These are phyloP conservation scores for Artemisia annua DNA, from an alignment of 129 eudicot genomes.

Conservation along the genomic window DNA sequence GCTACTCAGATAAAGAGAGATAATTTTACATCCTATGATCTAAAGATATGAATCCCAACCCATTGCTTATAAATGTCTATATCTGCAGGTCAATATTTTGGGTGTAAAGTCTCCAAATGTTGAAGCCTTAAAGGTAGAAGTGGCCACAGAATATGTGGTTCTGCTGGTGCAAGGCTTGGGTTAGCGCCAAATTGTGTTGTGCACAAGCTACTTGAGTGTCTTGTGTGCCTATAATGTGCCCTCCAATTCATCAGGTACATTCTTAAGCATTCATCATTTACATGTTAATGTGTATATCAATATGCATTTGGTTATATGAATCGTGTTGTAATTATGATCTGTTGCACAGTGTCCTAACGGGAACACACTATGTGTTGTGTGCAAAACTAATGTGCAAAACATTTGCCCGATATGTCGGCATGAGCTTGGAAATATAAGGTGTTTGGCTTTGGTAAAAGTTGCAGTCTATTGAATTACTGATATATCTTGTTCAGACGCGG, in stretches of 20 bases:
- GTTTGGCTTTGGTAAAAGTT: constrained; percentile 61
- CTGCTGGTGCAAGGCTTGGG: constrained; percentile 35
- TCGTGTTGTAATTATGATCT: background rate
- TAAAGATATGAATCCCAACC: too few relatives aligned
- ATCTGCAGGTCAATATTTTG: constrained; percentile 19
- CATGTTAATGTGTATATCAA: background rate
- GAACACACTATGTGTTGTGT: constrained; percentile 50
- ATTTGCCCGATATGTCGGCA: constrained; percentile 50
- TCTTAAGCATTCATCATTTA: background rate
- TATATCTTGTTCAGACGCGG: constrained; percentile 24
- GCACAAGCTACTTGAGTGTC: constrained; percentile 58
- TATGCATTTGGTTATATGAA: background rate
- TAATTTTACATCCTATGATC: too few relatives aligned
- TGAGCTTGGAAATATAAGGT: constrained; percentile 63
- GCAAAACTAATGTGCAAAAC: constrained; percentile 52
- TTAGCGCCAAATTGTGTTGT: constrained; percentile 49
- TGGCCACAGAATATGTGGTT: constrained; percentile 32
- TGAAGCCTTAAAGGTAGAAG: constrained; percentile 24
- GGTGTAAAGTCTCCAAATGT: constrained; percentile 36
- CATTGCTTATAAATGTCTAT: too few relatives aligned
- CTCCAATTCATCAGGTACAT: constrained; percentile 66
- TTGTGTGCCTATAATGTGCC: constrained; percentile 60
- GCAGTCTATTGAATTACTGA: constrained; percentile 21
- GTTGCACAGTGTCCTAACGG: constrained; percentile 54
- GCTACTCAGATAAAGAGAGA: too few relatives aligned